Evolutionary conservation across 179 eudicot genomes (phyloP).

Genomic region (Actinidia chinensis): DNA sequence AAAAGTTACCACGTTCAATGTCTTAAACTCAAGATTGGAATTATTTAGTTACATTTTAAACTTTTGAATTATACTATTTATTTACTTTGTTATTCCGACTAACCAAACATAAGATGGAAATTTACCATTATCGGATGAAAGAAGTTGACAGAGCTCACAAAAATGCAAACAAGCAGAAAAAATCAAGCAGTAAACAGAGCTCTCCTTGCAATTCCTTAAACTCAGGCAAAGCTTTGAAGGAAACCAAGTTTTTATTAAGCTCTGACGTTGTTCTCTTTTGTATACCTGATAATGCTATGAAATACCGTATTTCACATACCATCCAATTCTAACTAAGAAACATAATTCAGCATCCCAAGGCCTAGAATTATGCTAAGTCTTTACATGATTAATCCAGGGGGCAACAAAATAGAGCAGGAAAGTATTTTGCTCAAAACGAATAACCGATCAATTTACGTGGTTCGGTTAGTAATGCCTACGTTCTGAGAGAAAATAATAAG

Average conservation of each 20-base stretch:
- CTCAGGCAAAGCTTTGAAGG: conserved; percentile 92
- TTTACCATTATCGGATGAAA: not conserved
- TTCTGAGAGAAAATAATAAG: too few species aligned
- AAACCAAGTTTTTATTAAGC: conserved; percentile 92
- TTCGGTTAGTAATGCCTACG: too few species aligned
- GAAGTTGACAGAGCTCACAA: not conserved
- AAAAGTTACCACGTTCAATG: conserved; percentile 1
- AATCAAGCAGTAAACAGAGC: conserved; percentile 42
- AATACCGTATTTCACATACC: conserved; percentile 86
- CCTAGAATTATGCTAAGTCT: too few species aligned
- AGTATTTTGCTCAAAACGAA: not conserved
- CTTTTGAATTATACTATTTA: not conserved
- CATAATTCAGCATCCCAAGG: too few species aligned
- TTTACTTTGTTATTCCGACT: not conserved
- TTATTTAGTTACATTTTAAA: not conserved
- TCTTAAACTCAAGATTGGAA: not conserved
- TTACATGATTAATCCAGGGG: too few species aligned
- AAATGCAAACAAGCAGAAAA: not conserved
- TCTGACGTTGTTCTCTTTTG: conserved; percentile 82
- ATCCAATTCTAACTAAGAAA: conserved; percentile 75
- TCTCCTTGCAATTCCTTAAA: conserved; percentile 98
- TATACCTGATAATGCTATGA: conserved; percentile 81
- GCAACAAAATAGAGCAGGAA: conserved; percentile 9
- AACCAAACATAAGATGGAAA: conserved; percentile 11
- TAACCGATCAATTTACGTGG: too few species aligned